Conservation (phyloP, 345 rosid genomes). For the Brassica incana region DNA sequence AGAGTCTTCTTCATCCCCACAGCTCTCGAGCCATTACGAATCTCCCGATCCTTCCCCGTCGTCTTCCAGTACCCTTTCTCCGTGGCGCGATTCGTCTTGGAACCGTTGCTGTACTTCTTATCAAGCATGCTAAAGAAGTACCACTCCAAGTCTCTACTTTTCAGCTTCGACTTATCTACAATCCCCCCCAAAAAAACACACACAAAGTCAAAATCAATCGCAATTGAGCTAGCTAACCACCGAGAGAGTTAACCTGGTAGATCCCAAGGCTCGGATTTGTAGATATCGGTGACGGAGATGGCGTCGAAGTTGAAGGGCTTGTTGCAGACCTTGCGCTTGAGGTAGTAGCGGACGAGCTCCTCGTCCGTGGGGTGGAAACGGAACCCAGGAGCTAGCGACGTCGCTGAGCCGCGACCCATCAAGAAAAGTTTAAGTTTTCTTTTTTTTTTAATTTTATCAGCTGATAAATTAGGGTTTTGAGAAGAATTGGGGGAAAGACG, state of each 20-base stretch:
- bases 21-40: slow-evolving; percentile 43
- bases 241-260: slow-evolving; percentile 62
- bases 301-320: slow-evolving; percentile 72
- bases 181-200: background rate
- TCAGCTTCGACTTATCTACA: slow-evolving; percentile 77
- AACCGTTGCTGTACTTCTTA: slow-evolving; percentile 84
- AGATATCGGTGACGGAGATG: slow-evolving; percentile 76
- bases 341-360: slow-evolving; percentile 84
- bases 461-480: slow-evolving; percentile 32
- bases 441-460: background rate
- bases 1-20: slow-evolving; percentile 99
- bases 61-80: slow-evolving; percentile 99
- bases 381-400: slow-evolving; percentile 91
- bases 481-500: slow-evolving; percentile 17
- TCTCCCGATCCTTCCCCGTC: slow-evolving; percentile 84
- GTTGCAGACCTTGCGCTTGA: slow-evolving; percentile 71
- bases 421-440: slow-evolving; percentile 10
- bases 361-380: slow-evolving; percentile 97
- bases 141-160: slow-evolving; percentile 94
- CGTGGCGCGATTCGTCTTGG: slow-evolving; percentile 89
- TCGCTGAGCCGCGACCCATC: slow-evolving; percentile 61
- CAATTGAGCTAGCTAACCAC: background rate
- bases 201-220: background rate
- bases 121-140: slow-evolving; percentile 82
- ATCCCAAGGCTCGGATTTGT: slow-evolving; percentile 95